A percentile compares a stretch with the other conserved stretches of the same genome.
phyloP scores from a whole-genome alignment of 495 filamentous ascomycete species.

The Aspergillus saccharolyticus region DNA sequence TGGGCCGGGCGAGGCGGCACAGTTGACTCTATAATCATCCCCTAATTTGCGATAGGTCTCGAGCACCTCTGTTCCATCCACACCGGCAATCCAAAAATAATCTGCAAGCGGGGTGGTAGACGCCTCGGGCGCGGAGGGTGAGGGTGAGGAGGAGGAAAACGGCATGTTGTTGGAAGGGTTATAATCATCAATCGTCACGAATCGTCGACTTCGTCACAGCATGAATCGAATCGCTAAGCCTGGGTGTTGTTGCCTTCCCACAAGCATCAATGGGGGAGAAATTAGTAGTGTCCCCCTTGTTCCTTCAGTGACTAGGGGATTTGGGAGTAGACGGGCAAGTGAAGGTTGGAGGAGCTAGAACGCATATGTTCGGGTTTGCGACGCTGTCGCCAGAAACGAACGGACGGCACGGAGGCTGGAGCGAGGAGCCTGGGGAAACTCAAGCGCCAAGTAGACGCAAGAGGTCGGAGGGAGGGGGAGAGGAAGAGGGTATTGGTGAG shows the following conservation, averaged over 20 bases:
- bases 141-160: constrained; percentile 24
- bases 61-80: constrained; percentile 61
- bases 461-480: constrained; percentile 8
- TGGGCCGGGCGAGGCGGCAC: constrained; percentile 42
- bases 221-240: constrained; percentile 21
- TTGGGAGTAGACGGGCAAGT: constrained; percentile 10
- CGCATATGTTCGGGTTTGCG: constrained; percentile 23
- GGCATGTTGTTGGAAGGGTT: constrained; percentile 23
- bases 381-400: constrained; percentile 19
- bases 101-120: constrained; percentile 84
- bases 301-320: constrained; percentile 18
- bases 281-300: background rate
- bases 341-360: constrained; percentile 8
- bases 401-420: background rate
- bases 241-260: constrained; percentile 12
- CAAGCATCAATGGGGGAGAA: constrained; percentile 18
- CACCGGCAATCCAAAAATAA: constrained; percentile 97
- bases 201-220: constrained; percentile 30
- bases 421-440: background rate
- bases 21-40: constrained; percentile 48
- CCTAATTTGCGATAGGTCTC: constrained; percentile 43
- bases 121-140: constrained; percentile 24
- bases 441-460: constrained; percentile 4
- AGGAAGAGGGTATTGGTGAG: background rate
- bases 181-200: constrained; percentile 24